Evolutionary conservation across 2,329 filamentous ascomycete species (phyloP).

Genomic region (Leptodontidium sp.): DNA sequence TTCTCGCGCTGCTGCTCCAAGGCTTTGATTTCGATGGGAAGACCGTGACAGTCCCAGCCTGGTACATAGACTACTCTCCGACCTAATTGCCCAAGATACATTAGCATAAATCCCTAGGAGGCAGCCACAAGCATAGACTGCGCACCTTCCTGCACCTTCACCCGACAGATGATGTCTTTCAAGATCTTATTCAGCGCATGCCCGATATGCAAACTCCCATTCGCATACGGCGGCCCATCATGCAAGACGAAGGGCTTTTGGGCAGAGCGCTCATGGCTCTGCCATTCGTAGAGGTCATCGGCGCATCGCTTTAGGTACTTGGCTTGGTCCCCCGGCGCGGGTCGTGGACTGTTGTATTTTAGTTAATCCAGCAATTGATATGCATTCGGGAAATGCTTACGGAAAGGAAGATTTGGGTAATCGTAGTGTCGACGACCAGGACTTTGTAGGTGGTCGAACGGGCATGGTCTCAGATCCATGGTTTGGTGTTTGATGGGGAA

Average conservation of each 20-base stretch:
- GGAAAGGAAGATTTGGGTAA: slow-evolving; percentile 79
- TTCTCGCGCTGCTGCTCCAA: slow-evolving; percentile 54
- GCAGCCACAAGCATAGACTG: not conserved
- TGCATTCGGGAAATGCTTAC: slow-evolving; percentile 52
- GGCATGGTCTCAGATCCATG: slow-evolving; percentile 43
- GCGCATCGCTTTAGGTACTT: slow-evolving; percentile 78
- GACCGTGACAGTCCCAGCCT: slow-evolving; percentile 97
- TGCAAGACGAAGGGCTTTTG: slow-evolving; percentile 78
- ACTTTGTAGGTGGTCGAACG: slow-evolving; percentile 53
- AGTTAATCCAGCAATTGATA: slow-evolving; percentile 7
- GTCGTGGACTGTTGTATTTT: slow-evolving; percentile 45
- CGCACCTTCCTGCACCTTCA: slow-evolving; percentile 75
- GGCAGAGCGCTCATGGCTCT: slow-evolving; percentile 53
- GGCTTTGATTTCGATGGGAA: slow-evolving; percentile 97
- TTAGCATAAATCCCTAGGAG: not conserved
- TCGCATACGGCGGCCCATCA: slow-evolving; percentile 97
- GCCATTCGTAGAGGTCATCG: slow-evolving; percentile 91
- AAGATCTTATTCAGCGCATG: slow-evolving; percentile 97
- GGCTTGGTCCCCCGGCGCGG: slow-evolving; percentile 53
- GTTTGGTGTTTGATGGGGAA: slow-evolving; percentile 13
- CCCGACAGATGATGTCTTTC: slow-evolving; percentile 90
- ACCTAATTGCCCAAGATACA: slow-evolving; percentile 47
- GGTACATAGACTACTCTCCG: slow-evolving; percentile 82
- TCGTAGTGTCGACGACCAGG: slow-evolving; percentile 77
- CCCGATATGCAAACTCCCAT: slow-evolving; percentile 88